Percentiles rank a stretch among this genome's conserved stretches.
phyloP scores from a whole-genome alignment of 2,329 filamentous ascomycete species.

The Fusarium kyushuense region DNA sequence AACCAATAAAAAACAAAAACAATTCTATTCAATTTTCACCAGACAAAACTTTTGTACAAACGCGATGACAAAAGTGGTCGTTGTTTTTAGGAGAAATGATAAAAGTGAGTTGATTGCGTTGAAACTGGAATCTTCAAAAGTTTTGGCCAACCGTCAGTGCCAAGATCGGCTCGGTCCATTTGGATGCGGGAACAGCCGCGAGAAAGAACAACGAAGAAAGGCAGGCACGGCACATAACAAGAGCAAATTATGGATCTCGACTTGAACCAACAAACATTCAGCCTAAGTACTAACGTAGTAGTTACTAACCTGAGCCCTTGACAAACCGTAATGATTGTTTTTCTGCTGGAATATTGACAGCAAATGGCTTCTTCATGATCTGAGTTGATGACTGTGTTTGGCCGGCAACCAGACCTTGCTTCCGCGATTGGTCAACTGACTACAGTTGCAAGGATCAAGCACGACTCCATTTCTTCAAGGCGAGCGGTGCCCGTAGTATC shows the following conservation, averaged over 20 bases:
- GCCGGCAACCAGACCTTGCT: constrained; percentile 9
- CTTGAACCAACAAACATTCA: neutral
- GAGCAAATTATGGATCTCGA: neutral
- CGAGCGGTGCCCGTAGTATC: neutral
- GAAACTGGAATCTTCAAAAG: constrained; percentile 25
- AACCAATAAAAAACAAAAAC: neutral
- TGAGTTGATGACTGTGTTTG: constrained; percentile 13
- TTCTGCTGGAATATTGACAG: neutral
- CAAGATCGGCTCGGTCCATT: constrained; percentile 37
- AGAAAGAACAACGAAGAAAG: constrained; percentile 7
- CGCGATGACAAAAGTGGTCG: neutral
- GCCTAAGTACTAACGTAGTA: neutral
- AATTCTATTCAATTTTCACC: neutral
- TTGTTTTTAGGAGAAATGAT: constrained; percentile 7
- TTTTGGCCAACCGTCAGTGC: constrained; percentile 36
- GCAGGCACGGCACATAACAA: constrained; percentile 2
- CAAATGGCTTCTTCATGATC: constrained; percentile 18
- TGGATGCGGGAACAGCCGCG: constrained; percentile 37
- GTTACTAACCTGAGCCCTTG: neutral
- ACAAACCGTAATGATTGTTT: constrained; percentile 3
- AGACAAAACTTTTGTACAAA: constrained; percentile 8
- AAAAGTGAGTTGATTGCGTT: constrained; percentile 8
- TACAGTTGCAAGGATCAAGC: constrained; percentile 7
- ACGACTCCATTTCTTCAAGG: constrained; percentile 2
- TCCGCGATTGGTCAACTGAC: constrained; percentile 15